phyloP scores from a whole-genome alignment of 192 early-diverging fungal species.

The Podila horticola region DNA sequence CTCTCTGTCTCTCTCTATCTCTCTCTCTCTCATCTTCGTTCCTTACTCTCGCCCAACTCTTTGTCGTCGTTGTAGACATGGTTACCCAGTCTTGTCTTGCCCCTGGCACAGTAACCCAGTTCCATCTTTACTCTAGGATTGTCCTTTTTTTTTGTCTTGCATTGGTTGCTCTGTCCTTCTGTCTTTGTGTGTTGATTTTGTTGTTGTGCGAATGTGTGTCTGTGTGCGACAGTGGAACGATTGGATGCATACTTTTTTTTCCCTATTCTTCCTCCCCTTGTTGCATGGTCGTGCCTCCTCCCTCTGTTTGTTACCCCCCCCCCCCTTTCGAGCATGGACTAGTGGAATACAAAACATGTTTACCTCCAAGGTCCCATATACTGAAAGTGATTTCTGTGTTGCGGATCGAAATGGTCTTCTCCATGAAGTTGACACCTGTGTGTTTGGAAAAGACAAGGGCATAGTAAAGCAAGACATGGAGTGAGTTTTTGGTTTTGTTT shows the following conservation, averaged over 20 bases:
- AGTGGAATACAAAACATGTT: constrained; percentile 2
- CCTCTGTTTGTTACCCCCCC: background rate
- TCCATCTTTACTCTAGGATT: too few species aligned
- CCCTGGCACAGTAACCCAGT: background rate
- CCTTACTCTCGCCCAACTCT: background rate
- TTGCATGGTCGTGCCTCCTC: background rate
- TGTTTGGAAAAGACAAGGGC: background rate
- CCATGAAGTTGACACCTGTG: constrained; percentile 94
- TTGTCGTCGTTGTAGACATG: constrained; percentile 6
- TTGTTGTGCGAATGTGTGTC: background rate
- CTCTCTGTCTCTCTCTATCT: background rate
- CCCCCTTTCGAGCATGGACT: background rate
- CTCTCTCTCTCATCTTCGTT: background rate
- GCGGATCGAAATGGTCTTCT: constrained; percentile 91
- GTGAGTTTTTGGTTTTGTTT: constrained; percentile 13
- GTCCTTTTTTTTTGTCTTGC: background rate
- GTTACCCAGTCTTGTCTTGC: background rate
- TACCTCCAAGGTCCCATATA: constrained; percentile 97
- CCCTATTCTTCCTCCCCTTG: background rate
- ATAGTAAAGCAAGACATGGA: background rate
- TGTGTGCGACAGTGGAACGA: background rate
- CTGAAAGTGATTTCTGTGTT: constrained; percentile 96
- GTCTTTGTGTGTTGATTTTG: background rate
- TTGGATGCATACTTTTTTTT: background rate
- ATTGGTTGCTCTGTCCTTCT: background rate